phyloP scores from a whole-genome alignment of 768 basidiomycete species.

The Hericium coralloides region DNA sequence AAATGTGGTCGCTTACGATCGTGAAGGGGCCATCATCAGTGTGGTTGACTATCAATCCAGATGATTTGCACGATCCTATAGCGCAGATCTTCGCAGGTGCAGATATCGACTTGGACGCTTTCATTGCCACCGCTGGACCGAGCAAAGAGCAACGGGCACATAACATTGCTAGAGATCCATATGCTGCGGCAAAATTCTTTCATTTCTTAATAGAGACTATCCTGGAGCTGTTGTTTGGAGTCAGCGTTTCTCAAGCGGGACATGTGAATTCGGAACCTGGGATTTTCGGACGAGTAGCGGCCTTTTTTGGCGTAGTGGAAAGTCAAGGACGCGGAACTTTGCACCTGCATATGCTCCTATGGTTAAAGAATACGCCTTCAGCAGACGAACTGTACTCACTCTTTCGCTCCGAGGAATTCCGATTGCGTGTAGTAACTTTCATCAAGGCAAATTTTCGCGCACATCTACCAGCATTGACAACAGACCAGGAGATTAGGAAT shows the following conservation, averaged over 20 bases:
- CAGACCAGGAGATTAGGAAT: too few species aligned
- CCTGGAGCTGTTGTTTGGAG: conserved; percentile 22
- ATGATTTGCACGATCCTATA: conserved; percentile 33
- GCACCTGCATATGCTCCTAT: conserved; percentile 32
- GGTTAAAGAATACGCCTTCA: conserved; percentile 26
- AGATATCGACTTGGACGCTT: conserved; percentile 34
- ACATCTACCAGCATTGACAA: conserved; percentile 16
- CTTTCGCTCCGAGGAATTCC: conserved; percentile 21
- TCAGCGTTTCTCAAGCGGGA: too few species aligned
- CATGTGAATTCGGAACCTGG: conserved; percentile 19
- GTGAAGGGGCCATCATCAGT: conserved; percentile 23
- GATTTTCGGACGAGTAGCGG: conserved; percentile 23
- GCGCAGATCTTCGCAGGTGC: conserved; percentile 34
- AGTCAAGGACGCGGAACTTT: conserved; percentile 33
- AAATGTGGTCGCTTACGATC: conserved; percentile 30
- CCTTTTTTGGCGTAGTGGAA: conserved; percentile 31
- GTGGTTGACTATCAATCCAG: conserved; percentile 38
- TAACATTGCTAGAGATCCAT: conserved; percentile 31
- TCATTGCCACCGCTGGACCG: conserved; percentile 21
- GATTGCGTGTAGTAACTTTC: conserved; percentile 18
- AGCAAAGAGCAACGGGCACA: conserved; percentile 9
- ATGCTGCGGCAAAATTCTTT: conserved; percentile 33
- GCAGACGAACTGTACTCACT: conserved; percentile 19
- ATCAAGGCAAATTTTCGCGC: conserved; percentile 26
- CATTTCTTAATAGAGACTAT: conserved; percentile 26